Evolutionary conservation across 441 rosid species (phyloP).

Genomic region (Melastoma candidum): DNA sequence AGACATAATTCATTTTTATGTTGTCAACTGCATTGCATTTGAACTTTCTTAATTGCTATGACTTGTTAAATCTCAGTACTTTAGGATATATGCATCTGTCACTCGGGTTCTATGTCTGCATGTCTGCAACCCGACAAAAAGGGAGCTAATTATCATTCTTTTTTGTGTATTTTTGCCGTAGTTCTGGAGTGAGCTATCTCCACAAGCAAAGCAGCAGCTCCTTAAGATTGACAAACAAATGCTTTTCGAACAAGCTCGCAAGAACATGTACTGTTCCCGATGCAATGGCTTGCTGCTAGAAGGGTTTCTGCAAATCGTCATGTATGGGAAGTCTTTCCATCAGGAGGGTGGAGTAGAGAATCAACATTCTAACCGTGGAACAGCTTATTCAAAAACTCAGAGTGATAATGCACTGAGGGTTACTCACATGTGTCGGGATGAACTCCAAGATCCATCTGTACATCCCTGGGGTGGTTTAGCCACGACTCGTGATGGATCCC

Average conservation of each 20-base stretch:
- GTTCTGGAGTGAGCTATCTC: constrained; percentile 79
- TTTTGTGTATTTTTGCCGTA: constrained; percentile 21
- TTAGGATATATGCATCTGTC: too few relatives aligned
- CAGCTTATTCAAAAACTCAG: constrained; percentile 31
- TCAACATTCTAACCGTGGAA: constrained; percentile 25
- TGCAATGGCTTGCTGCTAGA: constrained; percentile 85
- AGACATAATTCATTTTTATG: too few relatives aligned
- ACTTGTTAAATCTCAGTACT: too few relatives aligned
- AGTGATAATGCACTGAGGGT: constrained; percentile 27
- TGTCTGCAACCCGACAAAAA: constrained; percentile 2
- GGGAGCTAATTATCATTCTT: constrained; percentile 4
- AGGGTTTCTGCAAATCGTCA: constrained; percentile 80
- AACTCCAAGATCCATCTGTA: constrained; percentile 70
- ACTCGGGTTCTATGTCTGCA: constrained; percentile 1
- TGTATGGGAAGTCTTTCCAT: constrained; percentile 72
- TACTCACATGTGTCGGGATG: constrained; percentile 39
- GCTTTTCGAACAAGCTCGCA: constrained; percentile 87
- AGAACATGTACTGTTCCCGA: constrained; percentile 88
- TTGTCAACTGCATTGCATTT: too few relatives aligned
- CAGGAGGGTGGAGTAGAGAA: constrained; percentile 35
- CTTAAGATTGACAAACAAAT: constrained; percentile 80
- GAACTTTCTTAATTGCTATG: too few relatives aligned
- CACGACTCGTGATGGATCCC: constrained; percentile 66
- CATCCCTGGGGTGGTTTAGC: constrained; percentile 96
- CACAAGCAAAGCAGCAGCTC: constrained; percentile 55